Evolutionary conservation across 148 eudicot genomes (phyloP).

Genomic region (Amaranthus palmeri): DNA sequence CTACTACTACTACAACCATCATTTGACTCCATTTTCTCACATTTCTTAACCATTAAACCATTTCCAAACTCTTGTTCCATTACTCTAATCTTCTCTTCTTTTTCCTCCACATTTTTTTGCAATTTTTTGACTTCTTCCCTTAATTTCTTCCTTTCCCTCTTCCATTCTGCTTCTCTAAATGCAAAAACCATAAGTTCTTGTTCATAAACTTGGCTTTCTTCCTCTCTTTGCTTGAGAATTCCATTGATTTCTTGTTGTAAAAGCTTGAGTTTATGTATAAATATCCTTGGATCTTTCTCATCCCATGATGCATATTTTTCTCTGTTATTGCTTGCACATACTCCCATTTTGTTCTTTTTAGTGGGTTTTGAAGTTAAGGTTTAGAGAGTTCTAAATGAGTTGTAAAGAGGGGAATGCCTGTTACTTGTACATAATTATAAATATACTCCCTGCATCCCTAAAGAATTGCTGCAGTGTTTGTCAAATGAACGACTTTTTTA

Average conservation of each 20-base stretch:
- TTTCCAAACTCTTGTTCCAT: constrained; percentile 18
- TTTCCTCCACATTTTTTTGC: constrained; percentile 33
- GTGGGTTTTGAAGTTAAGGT: background rate
- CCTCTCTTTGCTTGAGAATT: constrained; percentile 50
- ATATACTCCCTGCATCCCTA: too few species aligned
- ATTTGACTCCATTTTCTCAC: background rate
- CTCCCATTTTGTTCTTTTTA: constrained; percentile 42
- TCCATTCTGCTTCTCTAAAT: constrained; percentile 65
- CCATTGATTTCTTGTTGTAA: constrained; percentile 46
- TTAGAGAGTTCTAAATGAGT: background rate
- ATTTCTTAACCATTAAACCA: background rate
- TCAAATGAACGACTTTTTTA: too few species aligned
- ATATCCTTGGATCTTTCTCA: constrained; percentile 31
- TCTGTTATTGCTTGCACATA: constrained; percentile 32
- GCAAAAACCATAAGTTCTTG: constrained; percentile 39
- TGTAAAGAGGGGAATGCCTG: background rate
- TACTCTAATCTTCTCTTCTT: constrained; percentile 27
- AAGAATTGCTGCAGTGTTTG: too few species aligned
- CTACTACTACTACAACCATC: constrained; percentile 3
- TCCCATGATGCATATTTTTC: constrained; percentile 21
- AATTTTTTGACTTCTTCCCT: constrained; percentile 43
- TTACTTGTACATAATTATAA: background rate
- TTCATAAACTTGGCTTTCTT: constrained; percentile 50
- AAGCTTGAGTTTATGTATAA: constrained; percentile 39
- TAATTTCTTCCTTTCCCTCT: constrained; percentile 50